Percentiles rank a stretch among this genome's conserved stretches.
Evolutionary conservation across 1,284 basidiomycete genomes (phyloP).

Genomic region (Naganishia cerealis): DNA sequence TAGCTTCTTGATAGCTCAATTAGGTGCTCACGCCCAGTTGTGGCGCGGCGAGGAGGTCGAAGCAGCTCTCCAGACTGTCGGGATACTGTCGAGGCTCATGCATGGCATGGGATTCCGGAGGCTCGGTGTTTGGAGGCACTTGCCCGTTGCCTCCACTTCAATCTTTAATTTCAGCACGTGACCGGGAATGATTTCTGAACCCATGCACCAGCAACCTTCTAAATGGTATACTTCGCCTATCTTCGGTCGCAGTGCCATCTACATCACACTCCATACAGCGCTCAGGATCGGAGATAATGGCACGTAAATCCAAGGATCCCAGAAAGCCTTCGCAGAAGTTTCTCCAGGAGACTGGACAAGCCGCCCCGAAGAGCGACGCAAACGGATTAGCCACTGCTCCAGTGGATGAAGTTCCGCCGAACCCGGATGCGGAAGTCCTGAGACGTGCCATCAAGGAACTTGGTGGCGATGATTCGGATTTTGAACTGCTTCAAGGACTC

Average conservation of each 20-base stretch:
- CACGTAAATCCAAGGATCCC: slow-evolving; percentile 35
- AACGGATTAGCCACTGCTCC: not conserved
- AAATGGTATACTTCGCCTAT: not conserved
- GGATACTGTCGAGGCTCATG: not conserved
- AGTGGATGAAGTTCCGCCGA: not conserved
- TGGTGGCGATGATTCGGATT: slow-evolving; percentile 60
- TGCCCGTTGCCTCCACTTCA: not conserved
- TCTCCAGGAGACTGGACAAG: slow-evolving; percentile 29
- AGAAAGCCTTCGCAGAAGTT: slow-evolving; percentile 34
- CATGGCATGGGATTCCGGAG: not conserved
- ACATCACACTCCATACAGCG: not conserved
- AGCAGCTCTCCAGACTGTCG: not conserved
- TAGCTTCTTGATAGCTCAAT: too few species aligned
- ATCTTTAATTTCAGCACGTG: slow-evolving; percentile 12
- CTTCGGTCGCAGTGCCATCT: not conserved
- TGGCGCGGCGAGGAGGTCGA: too few species aligned
- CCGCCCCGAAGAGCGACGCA: not conserved
- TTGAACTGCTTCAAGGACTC: slow-evolving; percentile 57
- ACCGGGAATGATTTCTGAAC: slow-evolving; percentile 24
- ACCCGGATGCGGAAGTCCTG: slow-evolving; percentile 36
- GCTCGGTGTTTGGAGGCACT: not conserved
- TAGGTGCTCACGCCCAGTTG: too few species aligned
- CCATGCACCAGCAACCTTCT: not conserved
- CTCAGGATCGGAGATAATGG: slow-evolving; percentile 4
- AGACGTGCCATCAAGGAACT: slow-evolving; percentile 56